phyloP scores from a whole-genome alignment of 176 grass and related monocot genomes.

The Carex scoparia region DNA sequence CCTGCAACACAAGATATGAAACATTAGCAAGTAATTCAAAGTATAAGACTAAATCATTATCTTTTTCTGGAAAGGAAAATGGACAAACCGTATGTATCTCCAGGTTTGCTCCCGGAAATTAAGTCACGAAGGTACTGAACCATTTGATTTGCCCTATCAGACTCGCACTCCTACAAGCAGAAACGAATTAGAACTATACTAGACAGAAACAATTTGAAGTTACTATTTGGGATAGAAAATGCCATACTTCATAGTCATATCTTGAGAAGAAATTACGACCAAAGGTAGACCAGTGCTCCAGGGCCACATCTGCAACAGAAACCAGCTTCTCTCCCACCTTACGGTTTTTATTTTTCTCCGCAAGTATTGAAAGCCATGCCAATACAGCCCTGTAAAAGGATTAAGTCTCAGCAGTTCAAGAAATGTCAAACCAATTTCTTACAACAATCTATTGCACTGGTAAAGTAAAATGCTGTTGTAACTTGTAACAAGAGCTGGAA shows the following conservation, averaged over 20 bases:
- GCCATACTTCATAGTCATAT: constrained; percentile 86
- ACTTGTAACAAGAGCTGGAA: background rate
- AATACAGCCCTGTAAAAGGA: constrained; percentile 68
- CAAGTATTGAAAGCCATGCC: constrained; percentile 92
- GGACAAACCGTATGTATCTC: constrained; percentile 58
- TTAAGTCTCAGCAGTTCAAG: background rate
- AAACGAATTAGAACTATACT: background rate
- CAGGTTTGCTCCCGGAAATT: constrained; percentile 47
- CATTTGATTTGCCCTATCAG: constrained; percentile 69
- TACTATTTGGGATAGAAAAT: background rate
- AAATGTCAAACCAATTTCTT: background rate
- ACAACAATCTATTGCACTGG: background rate
- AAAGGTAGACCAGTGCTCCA: constrained; percentile 84
- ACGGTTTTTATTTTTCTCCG: constrained; percentile 63
- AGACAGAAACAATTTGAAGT: background rate
- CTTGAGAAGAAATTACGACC: constrained; percentile 92
- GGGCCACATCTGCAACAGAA: constrained; percentile 79
- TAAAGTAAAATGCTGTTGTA: background rate
- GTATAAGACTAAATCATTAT: background rate
- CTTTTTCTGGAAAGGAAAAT: constrained; percentile 4
- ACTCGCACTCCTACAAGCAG: constrained; percentile 58
- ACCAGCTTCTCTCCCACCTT: constrained; percentile 69
- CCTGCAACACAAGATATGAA: constrained; percentile 37
- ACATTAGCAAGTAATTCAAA: background rate
- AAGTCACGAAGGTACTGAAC: constrained; percentile 63